A percentile compares a stretch with the other conserved stretches of the same genome.
Evolutionary conservation across 495 filamentous ascomycete genomes (phyloP).

Genomic region (Corynascus novoguineensis): DNA sequence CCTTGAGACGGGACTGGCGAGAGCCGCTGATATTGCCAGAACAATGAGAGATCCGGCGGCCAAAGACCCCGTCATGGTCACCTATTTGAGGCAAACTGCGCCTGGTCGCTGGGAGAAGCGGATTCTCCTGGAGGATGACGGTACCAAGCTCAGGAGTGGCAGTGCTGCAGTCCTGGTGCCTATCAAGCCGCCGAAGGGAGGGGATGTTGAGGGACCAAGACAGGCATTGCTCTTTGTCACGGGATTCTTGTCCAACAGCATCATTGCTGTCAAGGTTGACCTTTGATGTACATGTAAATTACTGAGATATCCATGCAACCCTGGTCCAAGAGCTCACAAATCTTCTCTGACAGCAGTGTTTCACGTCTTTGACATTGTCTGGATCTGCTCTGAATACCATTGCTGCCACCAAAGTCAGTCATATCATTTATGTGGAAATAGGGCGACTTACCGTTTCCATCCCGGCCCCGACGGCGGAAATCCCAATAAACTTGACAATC

Average conservation of each 20-base stretch:
- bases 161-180: conserved; percentile 52
- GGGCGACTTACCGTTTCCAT: conserved; percentile 36
- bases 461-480: conserved; percentile 41
- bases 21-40: conserved; percentile 32
- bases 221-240: conserved; percentile 55
- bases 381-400: conserved; percentile 41
- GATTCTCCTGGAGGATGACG: conserved; percentile 56
- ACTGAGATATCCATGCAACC: not conserved
- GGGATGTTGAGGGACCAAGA: conserved; percentile 26
- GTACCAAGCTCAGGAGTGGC: conserved; percentile 43
- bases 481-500: conserved; percentile 31
- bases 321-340: not conserved
- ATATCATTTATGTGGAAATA: not conserved
- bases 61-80: conserved; percentile 45
- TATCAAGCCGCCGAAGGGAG: conserved; percentile 37
- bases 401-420: not conserved
- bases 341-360: too few relatives aligned
- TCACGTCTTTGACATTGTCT: conserved; percentile 32
- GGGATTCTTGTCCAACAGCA: conserved; percentile 49
- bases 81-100: conserved; percentile 33
- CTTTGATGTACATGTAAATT: conserved; percentile 26
- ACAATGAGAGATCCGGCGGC: conserved; percentile 35
- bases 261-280: conserved; percentile 52
- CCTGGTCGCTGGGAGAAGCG: conserved; percentile 34
- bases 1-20: conserved; percentile 46